Base-by-base conservation (phyloP, 2,329 filamentous ascomycete genomes). In the Botrytis deweyae region DNA sequence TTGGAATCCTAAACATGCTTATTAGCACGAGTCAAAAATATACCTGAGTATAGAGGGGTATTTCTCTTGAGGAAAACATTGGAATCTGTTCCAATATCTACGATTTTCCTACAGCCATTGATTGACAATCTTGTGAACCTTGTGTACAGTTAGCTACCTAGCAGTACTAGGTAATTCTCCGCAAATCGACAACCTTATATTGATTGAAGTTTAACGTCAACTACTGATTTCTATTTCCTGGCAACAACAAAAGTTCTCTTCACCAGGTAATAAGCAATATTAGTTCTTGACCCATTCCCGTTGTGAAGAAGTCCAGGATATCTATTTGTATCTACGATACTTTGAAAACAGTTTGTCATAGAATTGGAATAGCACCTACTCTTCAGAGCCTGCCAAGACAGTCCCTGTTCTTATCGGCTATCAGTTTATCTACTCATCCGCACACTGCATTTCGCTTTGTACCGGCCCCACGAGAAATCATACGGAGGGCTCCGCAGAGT, bases 401-500 rank as follows among this genome's bases (percentile, higher is more conserved):
- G 40, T 18, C 33, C 64, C 44, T 68, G 40, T 69, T 33, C 22
- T 46, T 58, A 58, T 72, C 71, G 6, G 49, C 61, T 72, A 72
- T 72, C 63, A 61, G 52, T 46, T 61, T 69, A 72, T 68, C 70
- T 42, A 72, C 61, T 58, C 70, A 20, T 72, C 33, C 61, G 59
- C 38, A 55, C 22, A 29, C 70, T 72, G 70, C 49, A 68, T 46
- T 29, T 72, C 29, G 63, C 70, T 72, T 72, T 68, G 42, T 18
- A 72, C 36, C 40, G 52, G 71, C 64, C 64, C 71, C 63, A 61
- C 52, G 65, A 58, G 59, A 68, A 69, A 62, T 55, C 52, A 68
- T 55, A 65, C 42, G 63, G 55, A 59, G 40, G n/a, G 40, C 71
- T 58, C 64, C 49, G 33, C 42, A 68, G 22, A 72, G 55, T 52